Conservation (phyloP, 75 land plant genomes). For the Pseudotsuga menziesii region DNA sequence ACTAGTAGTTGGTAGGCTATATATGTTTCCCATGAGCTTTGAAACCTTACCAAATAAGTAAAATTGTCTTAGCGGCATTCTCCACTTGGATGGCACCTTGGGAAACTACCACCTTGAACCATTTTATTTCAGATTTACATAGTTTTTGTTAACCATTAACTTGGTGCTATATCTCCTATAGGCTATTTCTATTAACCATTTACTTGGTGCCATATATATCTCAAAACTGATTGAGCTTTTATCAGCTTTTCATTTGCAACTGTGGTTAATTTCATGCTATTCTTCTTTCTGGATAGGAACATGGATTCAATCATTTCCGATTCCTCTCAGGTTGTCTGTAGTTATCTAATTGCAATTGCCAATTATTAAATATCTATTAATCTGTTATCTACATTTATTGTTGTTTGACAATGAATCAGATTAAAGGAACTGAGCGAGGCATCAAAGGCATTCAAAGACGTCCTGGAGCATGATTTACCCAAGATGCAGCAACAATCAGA, state of each 20-base stretch:
- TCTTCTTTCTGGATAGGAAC: neutral
- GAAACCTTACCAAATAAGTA: neutral
- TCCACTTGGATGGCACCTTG: too few relatives aligned
- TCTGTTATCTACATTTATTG: neutral
- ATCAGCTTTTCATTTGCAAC: neutral
- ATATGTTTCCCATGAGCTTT: neutral
- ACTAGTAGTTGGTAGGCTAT: neutral
- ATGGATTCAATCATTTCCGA: neutral
- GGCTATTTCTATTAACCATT: too few relatives aligned
- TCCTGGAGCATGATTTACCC: slow-evolving; percentile 73
- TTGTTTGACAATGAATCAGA: slow-evolving; percentile 35
- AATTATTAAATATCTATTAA: neutral
- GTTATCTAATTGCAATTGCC: neutral
- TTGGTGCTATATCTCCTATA: neutral
- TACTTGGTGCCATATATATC: too few relatives aligned
- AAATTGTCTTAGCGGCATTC: too few relatives aligned
- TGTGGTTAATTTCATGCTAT: neutral
- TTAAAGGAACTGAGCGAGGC: slow-evolving; percentile 79
- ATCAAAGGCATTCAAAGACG: slow-evolving; percentile 70
- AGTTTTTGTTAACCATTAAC: neutral
- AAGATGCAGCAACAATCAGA: slow-evolving; percentile 41
- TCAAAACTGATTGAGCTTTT: neutral
- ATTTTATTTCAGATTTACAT: neutral
- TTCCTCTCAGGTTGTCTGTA: neutral
- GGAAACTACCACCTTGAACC: too few relatives aligned